Evolutionary conservation across 176 grass and related monocot genomes (phyloP).

Genomic region (Microstegium vimineum): DNA sequence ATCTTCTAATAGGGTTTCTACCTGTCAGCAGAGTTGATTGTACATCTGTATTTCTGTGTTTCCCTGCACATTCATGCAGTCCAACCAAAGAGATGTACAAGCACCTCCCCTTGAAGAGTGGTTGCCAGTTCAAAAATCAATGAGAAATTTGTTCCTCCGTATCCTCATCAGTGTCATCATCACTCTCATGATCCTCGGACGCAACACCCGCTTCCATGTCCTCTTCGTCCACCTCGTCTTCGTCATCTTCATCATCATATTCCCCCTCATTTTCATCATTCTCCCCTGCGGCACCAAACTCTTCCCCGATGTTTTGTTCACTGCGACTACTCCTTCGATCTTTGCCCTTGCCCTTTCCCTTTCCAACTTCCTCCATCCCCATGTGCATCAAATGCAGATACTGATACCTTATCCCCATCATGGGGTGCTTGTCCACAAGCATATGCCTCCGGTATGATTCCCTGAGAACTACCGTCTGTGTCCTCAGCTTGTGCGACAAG

Average conservation of each 20-base stretch:
- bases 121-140: conserved; percentile 1
- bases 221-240: conserved; percentile 21
- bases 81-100: not conserved
- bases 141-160: not conserved
- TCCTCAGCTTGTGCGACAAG: conserved; percentile 73
- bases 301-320: not conserved
- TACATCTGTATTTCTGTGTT: not conserved
- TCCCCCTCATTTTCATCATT: conserved; percentile 36
- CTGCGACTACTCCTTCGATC: conserved; percentile 11
- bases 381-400: conserved; percentile 95
- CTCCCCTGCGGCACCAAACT: conserved; percentile 22
- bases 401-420: conserved; percentile 86
- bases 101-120: not conserved
- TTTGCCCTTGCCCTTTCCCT: conserved; percentile 42
- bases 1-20: conserved; percentile 21
- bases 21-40: conserved; percentile 10
- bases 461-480: conserved; percentile 77
- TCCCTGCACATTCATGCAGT: not conserved
- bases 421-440: conserved; percentile 73
- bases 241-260: conserved; percentile 38
- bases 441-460: conserved; percentile 71
- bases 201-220: conserved; percentile 27
- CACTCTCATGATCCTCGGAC: conserved; percentile 48
- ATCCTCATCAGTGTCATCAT: conserved; percentile 31
- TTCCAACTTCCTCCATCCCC: conserved; percentile 46